These are phyloP conservation scores for Aurantiochytrium sp. DNA, from an alignment of 108 stramenopile genomes.

Conservation along the genomic window DNA sequence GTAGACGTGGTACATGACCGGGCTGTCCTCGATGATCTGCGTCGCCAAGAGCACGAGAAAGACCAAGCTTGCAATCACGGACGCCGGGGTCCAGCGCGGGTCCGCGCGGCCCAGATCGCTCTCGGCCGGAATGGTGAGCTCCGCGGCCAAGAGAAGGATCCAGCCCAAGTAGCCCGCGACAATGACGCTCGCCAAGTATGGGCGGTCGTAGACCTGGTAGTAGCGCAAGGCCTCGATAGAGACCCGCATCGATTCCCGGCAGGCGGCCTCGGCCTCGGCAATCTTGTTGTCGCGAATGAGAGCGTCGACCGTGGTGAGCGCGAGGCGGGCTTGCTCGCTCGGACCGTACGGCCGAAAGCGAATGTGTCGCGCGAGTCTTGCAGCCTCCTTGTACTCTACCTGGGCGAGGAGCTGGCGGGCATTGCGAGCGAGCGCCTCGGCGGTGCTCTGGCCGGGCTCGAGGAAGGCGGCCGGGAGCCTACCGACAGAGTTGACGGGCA, in stretches of 20 bases:
- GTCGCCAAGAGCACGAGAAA: neutral
- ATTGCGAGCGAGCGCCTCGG: neutral
- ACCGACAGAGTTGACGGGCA: slow-evolving; percentile 7
- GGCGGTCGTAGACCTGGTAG: slow-evolving; percentile 18
- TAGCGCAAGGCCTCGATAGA: neutral
- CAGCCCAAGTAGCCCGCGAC: slow-evolving; percentile 24
- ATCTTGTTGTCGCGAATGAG: neutral
- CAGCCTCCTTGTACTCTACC: slow-evolving; percentile 10
- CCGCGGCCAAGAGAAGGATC: neutral
- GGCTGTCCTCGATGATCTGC: neutral
- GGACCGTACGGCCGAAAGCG: neutral
- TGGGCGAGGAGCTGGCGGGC: neutral
- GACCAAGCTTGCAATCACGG: neutral
- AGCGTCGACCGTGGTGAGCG: neutral
- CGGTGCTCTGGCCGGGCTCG: neutral
- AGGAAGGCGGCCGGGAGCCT: neutral
- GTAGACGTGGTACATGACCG: neutral
- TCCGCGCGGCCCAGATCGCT: neutral
- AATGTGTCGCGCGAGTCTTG: neutral
- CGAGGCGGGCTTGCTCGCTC: neutral
- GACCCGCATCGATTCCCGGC: neutral
- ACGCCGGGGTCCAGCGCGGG: neutral
- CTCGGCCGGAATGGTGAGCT: neutral
- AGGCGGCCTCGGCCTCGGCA: neutral
- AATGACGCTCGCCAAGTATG: neutral